Base-by-base conservation (phyloP, 306 rosid genomes). In the Clitoria ternatea region DNA sequence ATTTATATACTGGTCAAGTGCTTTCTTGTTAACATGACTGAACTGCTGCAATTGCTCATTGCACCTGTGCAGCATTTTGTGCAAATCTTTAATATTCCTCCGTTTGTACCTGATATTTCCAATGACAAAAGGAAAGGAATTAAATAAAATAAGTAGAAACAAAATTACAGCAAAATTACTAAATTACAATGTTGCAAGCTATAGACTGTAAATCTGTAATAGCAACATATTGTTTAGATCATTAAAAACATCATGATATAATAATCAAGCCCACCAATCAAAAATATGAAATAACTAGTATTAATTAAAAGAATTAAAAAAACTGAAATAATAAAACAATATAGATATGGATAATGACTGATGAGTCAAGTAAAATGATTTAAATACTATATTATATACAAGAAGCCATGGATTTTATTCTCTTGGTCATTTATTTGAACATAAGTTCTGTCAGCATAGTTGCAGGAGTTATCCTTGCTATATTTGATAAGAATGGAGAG, bases 1-100 rank as follows among this genome's bases (percentile, higher is more conserved):
- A 82, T 90, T 94, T 59, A 94, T 89, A 71, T 90, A 94, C 78
- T 94, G 98, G 77, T 90, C 97, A 48, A 94, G 93, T 50, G 97
- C 98, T 84, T 90, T 94, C 81, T 90, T 94, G 81, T 94, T 94
- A 29, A 94, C 98, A 77, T 94, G 98, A 80, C 97, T 94, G 70
- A 90, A 94, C 70, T 87, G 88, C 65, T 89, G 97, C 84, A 94
- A 83, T 71, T 94, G 89, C 33, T 94, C 97, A 53, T 76, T 90
- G 90, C 97, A 90, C 75, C 92, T 87, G 74, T 90, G 97, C 83
- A 94, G 83, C 92, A 80, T 85, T 79, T 90, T 89, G 40, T 84
- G 87, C 84, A 94, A 75, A 22, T 90, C 97, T 82, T 87, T 94
- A 83, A 90, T 65, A 79, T 47, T 85, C 82, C 97, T 83, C 43